A percentile compares a stretch with the other conserved stretches of the same genome.
phyloP scores from a whole-genome alignment of 331 rosid species.

The Quercus tomentella region DNA sequence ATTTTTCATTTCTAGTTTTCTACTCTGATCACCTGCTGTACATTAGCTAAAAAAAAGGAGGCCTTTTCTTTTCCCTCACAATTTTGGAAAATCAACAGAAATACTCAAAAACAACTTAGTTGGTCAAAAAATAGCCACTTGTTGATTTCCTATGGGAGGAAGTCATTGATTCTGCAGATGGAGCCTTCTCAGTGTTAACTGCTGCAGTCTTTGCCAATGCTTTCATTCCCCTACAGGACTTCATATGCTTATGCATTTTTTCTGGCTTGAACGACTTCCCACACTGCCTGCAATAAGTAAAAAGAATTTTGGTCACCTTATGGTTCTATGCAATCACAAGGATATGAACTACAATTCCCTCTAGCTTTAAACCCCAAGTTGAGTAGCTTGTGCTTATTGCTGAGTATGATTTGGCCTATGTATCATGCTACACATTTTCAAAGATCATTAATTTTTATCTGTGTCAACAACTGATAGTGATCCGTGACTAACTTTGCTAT shows the following conservation, averaged over 20 bases:
- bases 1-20: too few species aligned
- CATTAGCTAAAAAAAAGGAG: background rate
- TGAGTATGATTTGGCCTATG: too few species aligned
- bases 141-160: slow-evolving; percentile 24
- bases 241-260: slow-evolving; percentile 79
- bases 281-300: slow-evolving; percentile 69
- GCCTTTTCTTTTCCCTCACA: background rate
- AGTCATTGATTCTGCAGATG: slow-evolving; percentile 20
- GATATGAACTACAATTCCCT: background rate
- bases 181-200: slow-evolving; percentile 17
- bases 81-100: background rate
- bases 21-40: too few species aligned
- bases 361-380: background rate
- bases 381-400: too few species aligned
- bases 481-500: background rate
- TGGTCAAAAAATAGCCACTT: slow-evolving; percentile 30
- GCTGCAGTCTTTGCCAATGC: slow-evolving; percentile 21
- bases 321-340: background rate
- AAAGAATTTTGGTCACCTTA: background rate
- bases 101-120: slow-evolving; percentile 5
- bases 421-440: too few species aligned
- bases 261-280: slow-evolving; percentile 79
- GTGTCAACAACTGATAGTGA: background rate
- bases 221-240: slow-evolving; percentile 71
- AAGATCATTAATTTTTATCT: background rate